These are phyloP conservation scores for Aspergillus pseudoglaucus DNA, from an alignment of 2,329 filamentous ascomycete genomes.

Conservation along the genomic window DNA sequence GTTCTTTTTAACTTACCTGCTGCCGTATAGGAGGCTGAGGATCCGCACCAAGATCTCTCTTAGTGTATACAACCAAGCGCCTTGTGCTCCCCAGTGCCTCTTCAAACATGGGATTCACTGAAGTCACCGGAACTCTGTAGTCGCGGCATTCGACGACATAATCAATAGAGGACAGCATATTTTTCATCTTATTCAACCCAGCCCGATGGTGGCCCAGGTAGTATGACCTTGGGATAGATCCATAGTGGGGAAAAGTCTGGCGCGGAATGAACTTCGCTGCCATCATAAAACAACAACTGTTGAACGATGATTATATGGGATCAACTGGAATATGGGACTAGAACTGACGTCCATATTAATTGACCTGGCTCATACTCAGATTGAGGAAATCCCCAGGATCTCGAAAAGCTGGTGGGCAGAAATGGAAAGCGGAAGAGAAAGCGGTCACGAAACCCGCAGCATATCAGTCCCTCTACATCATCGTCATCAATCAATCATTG, in stretches of 20 bases:
- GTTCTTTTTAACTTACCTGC: slow-evolving; percentile 25
- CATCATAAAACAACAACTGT: slow-evolving; percentile 10
- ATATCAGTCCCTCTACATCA: neutral
- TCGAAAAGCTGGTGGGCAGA: slow-evolving; percentile 1
- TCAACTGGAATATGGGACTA: neutral
- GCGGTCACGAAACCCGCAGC: slow-evolving; percentile 1
- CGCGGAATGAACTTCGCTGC: slow-evolving; percentile 63
- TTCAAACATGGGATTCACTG: slow-evolving; percentile 85
- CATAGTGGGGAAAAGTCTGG: slow-evolving; percentile 62
- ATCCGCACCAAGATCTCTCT: slow-evolving; percentile 64
- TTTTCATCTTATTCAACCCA: slow-evolving; percentile 75
- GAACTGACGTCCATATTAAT: slow-evolving; percentile 1
- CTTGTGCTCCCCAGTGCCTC: slow-evolving; percentile 63
- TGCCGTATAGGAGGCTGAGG: slow-evolving; percentile 34
- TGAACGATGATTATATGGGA: neutral
- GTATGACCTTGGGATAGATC: slow-evolving; percentile 78
- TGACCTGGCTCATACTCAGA: neutral
- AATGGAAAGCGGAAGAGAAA: slow-evolving; percentile 3
- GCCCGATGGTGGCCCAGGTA: slow-evolving; percentile 88
- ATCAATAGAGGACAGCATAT: slow-evolving; percentile 70
- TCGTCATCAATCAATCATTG: neutral
- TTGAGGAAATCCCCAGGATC: neutral
- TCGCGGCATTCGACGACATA: slow-evolving; percentile 93
- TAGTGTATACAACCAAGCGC: slow-evolving; percentile 84
- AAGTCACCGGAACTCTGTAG: slow-evolving; percentile 81